Percentiles rank a stretch among this genome's conserved stretches.
Evolutionary conservation across 2,329 filamentous ascomycete genomes (phyloP).

Genomic region (Alternaria consortialis): DNA sequence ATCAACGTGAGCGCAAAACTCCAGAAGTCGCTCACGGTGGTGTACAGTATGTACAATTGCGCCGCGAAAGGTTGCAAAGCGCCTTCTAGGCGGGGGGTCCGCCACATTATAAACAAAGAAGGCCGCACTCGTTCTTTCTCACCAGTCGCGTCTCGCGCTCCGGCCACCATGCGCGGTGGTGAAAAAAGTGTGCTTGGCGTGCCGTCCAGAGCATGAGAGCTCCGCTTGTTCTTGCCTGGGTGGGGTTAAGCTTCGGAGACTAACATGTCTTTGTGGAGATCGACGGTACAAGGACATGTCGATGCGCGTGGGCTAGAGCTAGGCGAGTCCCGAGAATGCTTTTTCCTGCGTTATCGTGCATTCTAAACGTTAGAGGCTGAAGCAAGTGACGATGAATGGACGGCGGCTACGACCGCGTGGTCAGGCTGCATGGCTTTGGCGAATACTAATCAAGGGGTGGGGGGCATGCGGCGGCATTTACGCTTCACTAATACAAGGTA

Average conservation of each 20-base stretch:
- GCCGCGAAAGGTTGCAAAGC: conserved; percentile 11
- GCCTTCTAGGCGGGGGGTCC: conserved; percentile 19
- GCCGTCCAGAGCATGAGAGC: conserved; percentile 18
- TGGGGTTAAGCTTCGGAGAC: conserved; percentile 29
- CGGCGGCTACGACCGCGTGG: background rate
- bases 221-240: conserved; percentile 15
- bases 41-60: conserved; percentile 14
- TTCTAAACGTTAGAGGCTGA: conserved; percentile 8
- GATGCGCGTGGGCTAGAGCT: conserved; percentile 24
- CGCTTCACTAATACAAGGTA: background rate
- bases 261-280: conserved; percentile 12
- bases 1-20: conserved; percentile 53
- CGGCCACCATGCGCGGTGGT: conserved; percentile 14
- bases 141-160: conserved; percentile 12
- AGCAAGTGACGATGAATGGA: background rate
- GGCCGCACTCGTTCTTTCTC: background rate
- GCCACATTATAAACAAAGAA: conserved; percentile 33
- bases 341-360: conserved; percentile 24
- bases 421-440: background rate
- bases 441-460: conserved; percentile 8
- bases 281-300: conserved; percentile 15
- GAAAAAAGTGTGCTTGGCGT: conserved; percentile 35
- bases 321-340: conserved; percentile 37
- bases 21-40: conserved; percentile 52
- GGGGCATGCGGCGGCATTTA: conserved; percentile 1